Conservation (phyloP, 2,329 filamentous ascomycete species). For the Neopestalotiopsis sp. region DNA sequence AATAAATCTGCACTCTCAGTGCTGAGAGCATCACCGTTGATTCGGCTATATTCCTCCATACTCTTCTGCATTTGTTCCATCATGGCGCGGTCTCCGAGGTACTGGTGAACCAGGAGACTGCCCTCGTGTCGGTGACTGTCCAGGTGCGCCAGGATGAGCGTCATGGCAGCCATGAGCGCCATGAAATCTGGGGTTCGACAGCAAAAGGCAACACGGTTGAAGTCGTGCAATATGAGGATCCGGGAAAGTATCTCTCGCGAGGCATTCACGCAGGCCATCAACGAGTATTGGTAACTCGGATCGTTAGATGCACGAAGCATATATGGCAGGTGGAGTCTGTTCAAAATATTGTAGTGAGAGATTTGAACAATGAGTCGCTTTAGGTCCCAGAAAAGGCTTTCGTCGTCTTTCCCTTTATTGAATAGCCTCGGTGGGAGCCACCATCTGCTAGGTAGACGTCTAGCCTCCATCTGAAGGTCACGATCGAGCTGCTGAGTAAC, state of each 20-base stretch:
- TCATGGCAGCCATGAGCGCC: conserved; percentile 43
- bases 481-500: neutral
- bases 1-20: conserved; percentile 35
- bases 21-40: conserved; percentile 34
- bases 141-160: conserved; percentile 48
- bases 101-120: conserved; percentile 16
- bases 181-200: conserved; percentile 49
- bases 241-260: conserved; percentile 47
- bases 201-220: conserved; percentile 34
- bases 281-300: conserved; percentile 40
- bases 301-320: conserved; percentile 39
- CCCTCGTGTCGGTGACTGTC: conserved; percentile 21
- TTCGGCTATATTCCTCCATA: conserved; percentile 24
- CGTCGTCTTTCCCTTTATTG: conserved; percentile 20
- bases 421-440: conserved; percentile 7
- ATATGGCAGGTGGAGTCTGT: conserved; percentile 51
- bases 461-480: neutral
- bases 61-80: conserved; percentile 16
- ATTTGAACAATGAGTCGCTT: conserved; percentile 47
- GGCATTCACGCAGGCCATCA: conserved; percentile 44
- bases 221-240: conserved; percentile 42
- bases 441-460: conserved; percentile 8
- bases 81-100: conserved; percentile 12
- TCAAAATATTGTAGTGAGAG: conserved; percentile 46
- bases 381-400: conserved; percentile 33